These are phyloP conservation scores for Zygosaccharomyces sapae DNA, from an alignment of 1,139 yeast species.

Conservation along the genomic window DNA sequence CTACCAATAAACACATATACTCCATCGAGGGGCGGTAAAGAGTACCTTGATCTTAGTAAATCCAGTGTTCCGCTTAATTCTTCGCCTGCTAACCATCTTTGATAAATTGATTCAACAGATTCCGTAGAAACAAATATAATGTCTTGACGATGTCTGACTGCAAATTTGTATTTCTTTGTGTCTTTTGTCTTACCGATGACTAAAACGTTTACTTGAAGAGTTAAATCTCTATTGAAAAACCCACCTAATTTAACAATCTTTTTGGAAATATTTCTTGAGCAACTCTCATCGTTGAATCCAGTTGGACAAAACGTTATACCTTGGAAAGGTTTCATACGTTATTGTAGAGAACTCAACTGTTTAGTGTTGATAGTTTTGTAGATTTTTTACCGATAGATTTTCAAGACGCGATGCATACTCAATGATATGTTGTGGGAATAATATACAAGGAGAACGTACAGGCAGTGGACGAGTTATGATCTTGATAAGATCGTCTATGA, in stretches of 20 bases:
- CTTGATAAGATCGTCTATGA: no score
- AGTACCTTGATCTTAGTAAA: conserved; percentile 23
- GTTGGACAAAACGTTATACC: conserved; percentile 35
- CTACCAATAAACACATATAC: conserved; percentile 34
- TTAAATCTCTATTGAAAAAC: conserved; percentile 27
- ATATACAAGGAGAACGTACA: no score
- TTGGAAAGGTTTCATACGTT: conserved; percentile 29
- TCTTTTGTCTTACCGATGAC: conserved; percentile 23
- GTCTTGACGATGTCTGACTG: conserved; percentile 30
- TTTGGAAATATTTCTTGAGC: conserved; percentile 20
- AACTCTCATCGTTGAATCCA: conserved; percentile 25
- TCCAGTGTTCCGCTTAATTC: conserved; percentile 24
- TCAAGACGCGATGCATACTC: neutral
- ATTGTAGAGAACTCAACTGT: neutral
- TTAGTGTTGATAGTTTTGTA: neutral
- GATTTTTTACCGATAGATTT: neutral
- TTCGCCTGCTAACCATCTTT: conserved; percentile 33
- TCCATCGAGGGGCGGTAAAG: conserved; percentile 24
- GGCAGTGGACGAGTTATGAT: no score
- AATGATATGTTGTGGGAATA: no score
- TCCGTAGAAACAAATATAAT: conserved; percentile 27
- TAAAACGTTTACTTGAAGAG: conserved; percentile 30
- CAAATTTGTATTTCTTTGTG: conserved; percentile 32
- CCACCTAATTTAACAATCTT: conserved; percentile 35
- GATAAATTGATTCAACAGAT: conserved; percentile 25